phyloP scores from a whole-genome alignment of 179 eudicot species.

The Sideroxylon spinosum region DNA sequence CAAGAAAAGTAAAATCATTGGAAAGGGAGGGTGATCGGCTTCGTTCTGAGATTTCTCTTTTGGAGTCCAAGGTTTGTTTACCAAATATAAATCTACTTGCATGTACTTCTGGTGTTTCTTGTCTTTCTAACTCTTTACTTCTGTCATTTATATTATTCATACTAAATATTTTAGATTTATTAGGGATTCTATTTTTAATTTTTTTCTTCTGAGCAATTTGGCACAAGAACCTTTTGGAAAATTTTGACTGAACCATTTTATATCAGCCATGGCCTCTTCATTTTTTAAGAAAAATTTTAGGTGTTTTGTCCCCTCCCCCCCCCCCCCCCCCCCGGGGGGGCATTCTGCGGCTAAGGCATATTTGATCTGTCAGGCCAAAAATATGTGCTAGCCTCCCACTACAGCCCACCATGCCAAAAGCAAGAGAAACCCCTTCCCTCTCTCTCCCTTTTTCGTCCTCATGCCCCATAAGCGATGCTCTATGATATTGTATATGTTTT shows the following conservation, averaged over 20 bases:
- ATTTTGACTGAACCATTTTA: neutral
- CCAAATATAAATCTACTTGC: constrained; percentile 7
- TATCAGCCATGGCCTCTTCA: too few relatives aligned
- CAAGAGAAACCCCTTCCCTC: too few relatives aligned
- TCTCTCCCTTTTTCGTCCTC: too few relatives aligned
- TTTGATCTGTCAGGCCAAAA: too few relatives aligned
- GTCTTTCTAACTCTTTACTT: neutral
- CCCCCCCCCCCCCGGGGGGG: too few relatives aligned
- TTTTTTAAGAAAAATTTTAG: too few relatives aligned
- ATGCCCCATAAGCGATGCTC: neutral
- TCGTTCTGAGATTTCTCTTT: constrained; percentile 77
- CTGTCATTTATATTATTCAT: neutral
- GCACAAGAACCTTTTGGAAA: neutral
- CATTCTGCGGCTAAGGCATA: too few relatives aligned
- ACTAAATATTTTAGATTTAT: neutral
- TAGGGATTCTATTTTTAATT: neutral
- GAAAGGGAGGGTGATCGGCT: constrained; percentile 88
- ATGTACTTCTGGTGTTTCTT: neutral
- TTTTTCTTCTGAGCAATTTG: neutral
- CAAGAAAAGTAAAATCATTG: constrained; percentile 68
- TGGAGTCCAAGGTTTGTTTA: constrained; percentile 79
- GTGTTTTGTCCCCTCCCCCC: too few relatives aligned
- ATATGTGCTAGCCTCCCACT: too few relatives aligned
- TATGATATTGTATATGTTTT: constrained; percentile 3
- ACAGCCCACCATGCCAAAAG: too few relatives aligned